Evolutionary conservation across 176 grass and related monocot species (phyloP), one percentile per base, ranked within the genome.

Genomic region (Carex myosuroides): DNA sequence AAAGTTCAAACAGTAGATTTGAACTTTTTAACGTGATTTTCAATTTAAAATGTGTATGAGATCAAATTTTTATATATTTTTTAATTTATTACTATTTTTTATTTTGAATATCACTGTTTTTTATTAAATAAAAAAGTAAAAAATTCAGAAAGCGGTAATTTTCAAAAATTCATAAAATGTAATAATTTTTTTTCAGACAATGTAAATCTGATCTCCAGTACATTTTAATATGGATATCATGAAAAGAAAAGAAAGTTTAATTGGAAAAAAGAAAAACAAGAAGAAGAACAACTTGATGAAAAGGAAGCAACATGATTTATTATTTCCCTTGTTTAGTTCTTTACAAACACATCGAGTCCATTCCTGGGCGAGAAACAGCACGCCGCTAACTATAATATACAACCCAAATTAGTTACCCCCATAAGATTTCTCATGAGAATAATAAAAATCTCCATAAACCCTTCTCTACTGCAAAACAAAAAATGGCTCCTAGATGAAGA

Each of bases 321-420:
- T 77, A 33, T 29, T 57, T 33, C 46, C 69, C 73, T 57, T 78
- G 4, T 73, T 52, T 73, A 50, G 9, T 18, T 56, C 50, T 57
- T 78, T 78, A 78, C 73, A 78, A 68, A 83, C 64, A 55, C 61
- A 65, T 57, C 9, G 1, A 67, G 20, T 54, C 61, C 20, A 8
- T 6, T 44, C 41, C 41, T 64, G 41, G 80, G 61, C 80, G 80
- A 83, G 61, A 83, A 66, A 14, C 35, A 69, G 42, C 81, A 83
- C 61, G 81, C 62, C 81, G 55, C 79, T 78, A 18, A 42, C 62
- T 83, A 35, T 35, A 83, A 69, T 83, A 68, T 83, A 83, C 80
- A 83, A 22, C 20, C 59, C 59, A 46, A 79, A 63, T 81, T 76
- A 55, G 18, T 76, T 81, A 81, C 14, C 42, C 21, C 39, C 61